These are phyloP conservation scores for Neoscytalidium dimidiatum DNA, from an alignment of 2,329 filamentous ascomycete species.

Conservation along the genomic window DNA sequence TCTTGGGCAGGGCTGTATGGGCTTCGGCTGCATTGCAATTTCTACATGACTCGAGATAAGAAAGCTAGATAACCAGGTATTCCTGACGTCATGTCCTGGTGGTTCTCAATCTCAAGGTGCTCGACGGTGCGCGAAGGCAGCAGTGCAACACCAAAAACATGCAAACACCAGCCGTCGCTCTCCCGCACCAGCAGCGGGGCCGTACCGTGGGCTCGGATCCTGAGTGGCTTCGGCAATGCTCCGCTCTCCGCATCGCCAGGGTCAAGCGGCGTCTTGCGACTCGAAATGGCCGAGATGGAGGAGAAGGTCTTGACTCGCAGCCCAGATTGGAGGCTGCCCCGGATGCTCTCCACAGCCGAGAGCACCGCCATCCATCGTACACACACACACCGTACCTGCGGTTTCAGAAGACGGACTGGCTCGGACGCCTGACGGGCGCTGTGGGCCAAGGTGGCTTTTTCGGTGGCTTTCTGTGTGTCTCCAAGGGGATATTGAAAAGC, in stretches of 20 bases:
- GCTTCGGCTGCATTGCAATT: background rate
- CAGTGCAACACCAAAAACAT: background rate
- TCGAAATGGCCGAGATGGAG: background rate
- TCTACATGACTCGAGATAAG: background rate
- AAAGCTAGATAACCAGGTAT: background rate
- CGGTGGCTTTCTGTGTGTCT: background rate
- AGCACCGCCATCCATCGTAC: background rate
- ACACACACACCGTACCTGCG: background rate
- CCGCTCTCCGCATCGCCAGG: background rate
- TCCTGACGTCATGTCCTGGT: background rate
- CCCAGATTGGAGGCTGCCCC: background rate
- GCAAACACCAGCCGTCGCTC: background rate
- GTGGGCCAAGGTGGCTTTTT: constrained; percentile 6
- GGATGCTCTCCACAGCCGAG: background rate
- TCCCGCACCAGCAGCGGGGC: background rate
- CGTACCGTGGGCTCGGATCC: background rate
- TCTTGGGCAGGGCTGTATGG: background rate
- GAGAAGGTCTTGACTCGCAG: background rate
- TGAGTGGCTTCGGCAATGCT: background rate
- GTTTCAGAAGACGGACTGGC: background rate
- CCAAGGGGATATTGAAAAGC: background rate
- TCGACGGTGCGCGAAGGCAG: background rate
- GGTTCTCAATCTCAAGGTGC: background rate
- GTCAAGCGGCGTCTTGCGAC: background rate
- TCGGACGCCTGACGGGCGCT: background rate